phyloP scores from a whole-genome alignment of 192 early-diverging fungal genomes.

The Linnemannia hyalina region DNA sequence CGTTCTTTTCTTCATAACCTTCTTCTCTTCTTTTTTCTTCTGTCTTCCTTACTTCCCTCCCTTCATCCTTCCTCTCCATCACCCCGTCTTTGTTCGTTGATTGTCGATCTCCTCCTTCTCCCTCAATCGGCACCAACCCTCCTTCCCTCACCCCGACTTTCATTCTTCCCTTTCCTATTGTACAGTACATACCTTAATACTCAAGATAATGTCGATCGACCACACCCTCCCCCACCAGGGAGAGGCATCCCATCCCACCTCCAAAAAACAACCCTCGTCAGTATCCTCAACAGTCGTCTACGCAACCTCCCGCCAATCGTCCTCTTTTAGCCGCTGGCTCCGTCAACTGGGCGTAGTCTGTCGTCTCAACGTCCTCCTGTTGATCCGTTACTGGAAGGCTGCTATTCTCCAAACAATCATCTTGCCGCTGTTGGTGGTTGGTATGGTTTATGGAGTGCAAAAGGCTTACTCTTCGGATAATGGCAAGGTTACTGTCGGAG shows the following conservation, averaged over 20 bases:
- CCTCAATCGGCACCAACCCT: no score
- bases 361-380: slow-evolving; percentile 33
- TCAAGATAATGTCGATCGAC: slow-evolving; percentile 1
- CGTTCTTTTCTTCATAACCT: background rate
- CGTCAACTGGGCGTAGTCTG: slow-evolving; percentile 40
- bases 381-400: slow-evolving; percentile 43
- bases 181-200: background rate
- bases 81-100: background rate
- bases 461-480: slow-evolving; percentile 18
- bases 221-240: background rate
- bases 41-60: background rate
- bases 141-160: no score
- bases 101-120: background rate
- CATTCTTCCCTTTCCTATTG: background rate
- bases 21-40: background rate
- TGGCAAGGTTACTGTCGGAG: slow-evolving; percentile 11
- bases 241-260: background rate
- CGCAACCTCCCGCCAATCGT: slow-evolving; percentile 32
- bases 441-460: slow-evolving; percentile 28
- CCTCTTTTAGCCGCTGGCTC: slow-evolving; percentile 16
- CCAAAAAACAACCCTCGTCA: background rate
- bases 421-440: slow-evolving; percentile 31
- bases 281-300: slow-evolving; percentile 25
- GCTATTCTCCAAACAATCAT: slow-evolving; percentile 31
- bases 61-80: no score